Percentiles rank a stretch among this genome's conserved stretches.
These are phyloP conservation scores for Entomortierella lignicola DNA, from an alignment of 192 early-diverging fungal species.

Conservation along the genomic window DNA sequence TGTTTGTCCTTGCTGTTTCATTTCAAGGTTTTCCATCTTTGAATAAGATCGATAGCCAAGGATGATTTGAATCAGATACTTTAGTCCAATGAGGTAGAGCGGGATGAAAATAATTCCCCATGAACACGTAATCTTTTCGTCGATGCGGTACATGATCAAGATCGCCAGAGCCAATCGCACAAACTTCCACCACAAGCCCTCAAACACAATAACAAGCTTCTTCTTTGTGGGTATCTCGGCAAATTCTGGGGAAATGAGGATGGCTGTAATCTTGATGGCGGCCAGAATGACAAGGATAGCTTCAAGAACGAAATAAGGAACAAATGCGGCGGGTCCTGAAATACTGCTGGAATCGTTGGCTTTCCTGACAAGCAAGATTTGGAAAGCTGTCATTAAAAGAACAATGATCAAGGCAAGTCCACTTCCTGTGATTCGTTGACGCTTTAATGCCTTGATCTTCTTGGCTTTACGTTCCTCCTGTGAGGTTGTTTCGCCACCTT, in stretches of 20 bases:
- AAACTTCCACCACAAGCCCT: slow-evolving; percentile 72
- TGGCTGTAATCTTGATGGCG: slow-evolving; percentile 49
- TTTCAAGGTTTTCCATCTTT: slow-evolving; percentile 55
- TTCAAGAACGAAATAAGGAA: slow-evolving; percentile 89
- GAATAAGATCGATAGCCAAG: slow-evolving; percentile 52
- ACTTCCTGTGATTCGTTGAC: slow-evolving; percentile 17
- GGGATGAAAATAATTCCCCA: slow-evolving; percentile 81
- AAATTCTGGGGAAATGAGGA: slow-evolving; percentile 20
- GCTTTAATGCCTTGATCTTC: slow-evolving; percentile 39
- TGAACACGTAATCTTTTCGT: slow-evolving; percentile 61
- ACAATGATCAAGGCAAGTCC: slow-evolving; percentile 66
- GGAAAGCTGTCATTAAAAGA: slow-evolving; percentile 74
- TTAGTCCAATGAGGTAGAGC: slow-evolving; percentile 69
- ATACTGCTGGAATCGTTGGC: slow-evolving; percentile 73
- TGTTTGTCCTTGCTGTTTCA: slow-evolving; percentile 60
- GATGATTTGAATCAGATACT: slow-evolving; percentile 64
- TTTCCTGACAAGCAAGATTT: slow-evolving; percentile 78
- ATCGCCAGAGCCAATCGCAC: slow-evolving; percentile 75
- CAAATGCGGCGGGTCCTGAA: slow-evolving; percentile 76
- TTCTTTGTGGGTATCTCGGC: slow-evolving; percentile 9
- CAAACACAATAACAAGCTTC: slow-evolving; percentile 30
- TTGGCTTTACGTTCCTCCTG: slow-evolving; percentile 58
- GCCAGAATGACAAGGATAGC: slow-evolving; percentile 68
- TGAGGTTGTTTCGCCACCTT: slow-evolving; percentile 55
- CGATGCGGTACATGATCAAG: slow-evolving; percentile 74